These are phyloP conservation scores for Tylopilus sp. DNA, from an alignment of 768 basidiomycete species.

Conservation along the genomic window DNA sequence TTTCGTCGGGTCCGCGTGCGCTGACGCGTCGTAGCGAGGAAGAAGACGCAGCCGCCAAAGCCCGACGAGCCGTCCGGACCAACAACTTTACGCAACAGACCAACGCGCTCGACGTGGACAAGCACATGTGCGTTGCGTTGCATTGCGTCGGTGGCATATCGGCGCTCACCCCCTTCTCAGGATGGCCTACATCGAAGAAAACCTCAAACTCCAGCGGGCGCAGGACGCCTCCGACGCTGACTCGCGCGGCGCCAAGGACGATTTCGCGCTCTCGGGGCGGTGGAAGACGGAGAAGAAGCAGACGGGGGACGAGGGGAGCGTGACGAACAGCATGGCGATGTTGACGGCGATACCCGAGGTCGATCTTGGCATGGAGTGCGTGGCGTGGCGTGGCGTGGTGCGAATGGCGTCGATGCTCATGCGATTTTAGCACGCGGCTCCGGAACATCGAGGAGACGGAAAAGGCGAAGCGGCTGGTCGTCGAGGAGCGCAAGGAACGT, in stretches of 20 bases:
- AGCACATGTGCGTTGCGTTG: slow-evolving; percentile 75
- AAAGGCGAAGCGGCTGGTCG: slow-evolving; percentile 86
- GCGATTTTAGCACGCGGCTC: slow-evolving; percentile 61
- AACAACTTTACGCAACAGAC: slow-evolving; percentile 99
- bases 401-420: too few species aligned
- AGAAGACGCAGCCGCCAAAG: slow-evolving; percentile 65
- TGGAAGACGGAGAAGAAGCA: slow-evolving; percentile 59
- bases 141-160: neutral
- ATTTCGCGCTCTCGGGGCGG: slow-evolving; percentile 67
- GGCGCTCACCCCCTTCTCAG: slow-evolving; percentile 23
- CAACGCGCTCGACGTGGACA: slow-evolving; percentile 93
- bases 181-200: slow-evolving; percentile 98
- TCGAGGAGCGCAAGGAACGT: slow-evolving; percentile 64
- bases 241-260: slow-evolving; percentile 58
- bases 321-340: slow-evolving; percentile 93
- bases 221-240: slow-evolving; percentile 46
- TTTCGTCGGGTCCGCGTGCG: neutral
- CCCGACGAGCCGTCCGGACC: slow-evolving; percentile 68
- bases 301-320: slow-evolving; percentile 80
- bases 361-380: slow-evolving; percentile 97
- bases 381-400: too few species aligned
- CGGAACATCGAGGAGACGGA: slow-evolving; percentile 98
- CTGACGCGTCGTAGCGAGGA: slow-evolving; percentile 43
- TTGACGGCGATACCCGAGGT: slow-evolving; percentile 97
- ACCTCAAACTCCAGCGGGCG: slow-evolving; percentile 70